A percentile compares a stretch with the other conserved stretches of the same genome.
Conservation (phyloP, 495 filamentous ascomycete species). For the Antarctomyces pellizariae region DNA sequence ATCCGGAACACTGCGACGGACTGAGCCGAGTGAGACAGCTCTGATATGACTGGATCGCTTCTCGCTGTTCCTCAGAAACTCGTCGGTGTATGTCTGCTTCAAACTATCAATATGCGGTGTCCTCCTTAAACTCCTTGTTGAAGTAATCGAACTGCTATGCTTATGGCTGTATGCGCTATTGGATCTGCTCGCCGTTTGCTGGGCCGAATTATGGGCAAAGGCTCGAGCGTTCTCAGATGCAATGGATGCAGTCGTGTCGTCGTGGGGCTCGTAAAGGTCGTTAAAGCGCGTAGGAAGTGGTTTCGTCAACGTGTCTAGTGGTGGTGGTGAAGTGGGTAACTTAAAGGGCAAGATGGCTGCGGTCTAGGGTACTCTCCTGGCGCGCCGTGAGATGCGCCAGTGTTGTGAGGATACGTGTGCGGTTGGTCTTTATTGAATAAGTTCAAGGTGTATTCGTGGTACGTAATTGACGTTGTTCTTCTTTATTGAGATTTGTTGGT, state of each 20-base stretch:
- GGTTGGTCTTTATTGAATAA: no score
- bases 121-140: background rate
- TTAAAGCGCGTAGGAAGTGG: constrained; percentile 7
- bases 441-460: no score
- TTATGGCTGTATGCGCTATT: background rate
- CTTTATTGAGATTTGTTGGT: no score
- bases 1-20: no score
- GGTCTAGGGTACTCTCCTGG: background rate
- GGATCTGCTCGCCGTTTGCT: constrained; percentile 13
- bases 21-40: no score
- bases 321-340: background rate
- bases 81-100: constrained; percentile 1
- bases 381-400: no score
- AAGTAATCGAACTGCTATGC: background rate
- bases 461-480: no score
- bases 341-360: background rate
- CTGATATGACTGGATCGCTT: no score
- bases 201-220: constrained; percentile 7
- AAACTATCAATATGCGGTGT: background rate
- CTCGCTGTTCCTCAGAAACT: constrained; percentile 8
- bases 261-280: constrained; percentile 13
- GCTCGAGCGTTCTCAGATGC: no score
- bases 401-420: no score
- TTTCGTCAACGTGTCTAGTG: constrained; percentile 10
- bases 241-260: no score